Percentiles rank a stretch among this genome's conserved stretches.
These are phyloP conservation scores for Botrytis fragariae DNA, from an alignment of 2,329 filamentous ascomycete genomes.

Conservation along the genomic window DNA sequence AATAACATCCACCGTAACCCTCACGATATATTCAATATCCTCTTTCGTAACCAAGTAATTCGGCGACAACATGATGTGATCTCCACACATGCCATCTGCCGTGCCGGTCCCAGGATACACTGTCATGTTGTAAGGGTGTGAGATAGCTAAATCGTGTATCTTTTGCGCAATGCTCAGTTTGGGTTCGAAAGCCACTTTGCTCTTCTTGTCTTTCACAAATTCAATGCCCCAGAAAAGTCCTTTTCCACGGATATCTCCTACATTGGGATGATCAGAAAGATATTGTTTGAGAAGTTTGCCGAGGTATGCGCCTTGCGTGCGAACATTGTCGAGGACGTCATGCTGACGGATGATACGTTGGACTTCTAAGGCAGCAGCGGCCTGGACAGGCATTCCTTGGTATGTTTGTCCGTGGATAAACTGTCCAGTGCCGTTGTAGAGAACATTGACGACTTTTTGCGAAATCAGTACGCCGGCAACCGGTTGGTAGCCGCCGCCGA, in stretches of 20 bases:
- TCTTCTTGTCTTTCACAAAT: conserved; percentile 51
- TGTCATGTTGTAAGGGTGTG: conserved; percentile 48
- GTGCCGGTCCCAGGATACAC: conserved; percentile 60
- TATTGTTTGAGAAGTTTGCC: conserved; percentile 44
- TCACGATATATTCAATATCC: conserved; percentile 54
- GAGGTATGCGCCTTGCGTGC: conserved; percentile 50
- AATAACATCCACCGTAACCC: conserved; percentile 37
- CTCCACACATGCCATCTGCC: conserved; percentile 54
- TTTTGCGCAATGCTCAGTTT: conserved; percentile 45
- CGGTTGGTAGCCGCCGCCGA: conserved; percentile 62
- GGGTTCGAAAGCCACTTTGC: conserved; percentile 48
- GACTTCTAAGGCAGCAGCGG: conserved; percentile 61
- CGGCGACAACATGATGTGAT: conserved; percentile 61
- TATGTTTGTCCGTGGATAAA: conserved; percentile 49
- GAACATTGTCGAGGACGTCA: conserved; percentile 57
- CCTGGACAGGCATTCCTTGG: conserved; percentile 58
- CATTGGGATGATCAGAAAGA: conserved; percentile 47
- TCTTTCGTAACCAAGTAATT: conserved; percentile 55
- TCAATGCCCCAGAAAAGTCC: conserved; percentile 59
- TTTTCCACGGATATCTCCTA: conserved; percentile 60
- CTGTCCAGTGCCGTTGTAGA: conserved; percentile 32
- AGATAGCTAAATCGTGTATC: conserved; percentile 48
- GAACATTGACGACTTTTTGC: conserved; percentile 48
- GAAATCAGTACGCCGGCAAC: conserved; percentile 60
- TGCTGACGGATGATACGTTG: conserved; percentile 58